These are phyloP conservation scores for Penicillium frequentans DNA, from an alignment of 2,329 filamentous ascomycete genomes.

Conservation along the genomic window DNA sequence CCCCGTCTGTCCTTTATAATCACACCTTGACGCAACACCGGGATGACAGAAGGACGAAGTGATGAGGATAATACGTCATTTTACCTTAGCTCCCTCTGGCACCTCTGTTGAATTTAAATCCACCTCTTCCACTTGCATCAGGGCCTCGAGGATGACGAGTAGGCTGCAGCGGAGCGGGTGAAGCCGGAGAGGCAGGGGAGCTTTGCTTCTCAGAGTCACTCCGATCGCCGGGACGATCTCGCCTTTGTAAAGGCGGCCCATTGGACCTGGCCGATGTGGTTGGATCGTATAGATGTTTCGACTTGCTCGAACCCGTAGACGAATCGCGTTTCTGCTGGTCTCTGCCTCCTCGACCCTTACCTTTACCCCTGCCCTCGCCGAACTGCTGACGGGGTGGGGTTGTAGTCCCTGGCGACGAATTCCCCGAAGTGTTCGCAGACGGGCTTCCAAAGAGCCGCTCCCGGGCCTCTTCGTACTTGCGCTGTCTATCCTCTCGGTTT, in stretches of 20 bases:
- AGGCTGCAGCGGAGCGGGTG: slow-evolving; percentile 52
- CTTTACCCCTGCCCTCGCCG: slow-evolving; percentile 42
- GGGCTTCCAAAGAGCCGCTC: slow-evolving; percentile 79
- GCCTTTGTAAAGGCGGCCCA: slow-evolving; percentile 48
- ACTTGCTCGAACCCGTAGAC: slow-evolving; percentile 38
- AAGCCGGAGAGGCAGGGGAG: neutral
- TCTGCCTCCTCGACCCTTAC: slow-evolving; percentile 52
- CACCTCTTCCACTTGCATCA: slow-evolving; percentile 72
- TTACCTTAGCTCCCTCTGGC: slow-evolving; percentile 40
- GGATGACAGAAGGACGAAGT: neutral
- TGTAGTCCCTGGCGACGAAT: slow-evolving; percentile 62
- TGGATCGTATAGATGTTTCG: slow-evolving; percentile 73
- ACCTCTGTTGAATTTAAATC: slow-evolving; percentile 74
- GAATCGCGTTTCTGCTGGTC: slow-evolving; percentile 44
- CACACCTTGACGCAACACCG: neutral
- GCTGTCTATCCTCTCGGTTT: slow-evolving; percentile 85
- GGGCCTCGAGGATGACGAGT: slow-evolving; percentile 76
- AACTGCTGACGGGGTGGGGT: slow-evolving; percentile 56
- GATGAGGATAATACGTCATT: slow-evolving; percentile 1
- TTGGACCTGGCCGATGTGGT: slow-evolving; percentile 66
- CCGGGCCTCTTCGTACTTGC: slow-evolving; percentile 82
- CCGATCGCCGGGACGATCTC: slow-evolving; percentile 42
- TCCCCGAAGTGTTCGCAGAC: slow-evolving; percentile 48
- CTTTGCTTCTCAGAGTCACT: slow-evolving; percentile 34
- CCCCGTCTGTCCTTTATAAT: neutral